Percentiles rank a stretch among this genome's conserved stretches.
Conservation (phyloP, 2,329 filamentous ascomycete genomes). For the Apiospora malaysiana region DNA sequence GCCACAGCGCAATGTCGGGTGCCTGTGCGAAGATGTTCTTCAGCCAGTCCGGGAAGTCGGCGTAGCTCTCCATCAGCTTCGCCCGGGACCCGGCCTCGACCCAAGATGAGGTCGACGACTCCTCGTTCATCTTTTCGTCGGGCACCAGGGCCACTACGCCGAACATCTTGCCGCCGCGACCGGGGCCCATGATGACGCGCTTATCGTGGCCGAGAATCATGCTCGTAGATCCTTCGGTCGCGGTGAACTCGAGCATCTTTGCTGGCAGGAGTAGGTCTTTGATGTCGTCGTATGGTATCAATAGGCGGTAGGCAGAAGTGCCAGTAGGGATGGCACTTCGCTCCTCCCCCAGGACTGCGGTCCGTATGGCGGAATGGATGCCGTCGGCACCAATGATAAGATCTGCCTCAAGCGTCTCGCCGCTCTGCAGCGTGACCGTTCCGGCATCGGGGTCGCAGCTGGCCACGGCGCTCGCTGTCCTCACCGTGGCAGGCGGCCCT, state of each 20-base stretch:
- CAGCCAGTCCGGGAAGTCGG: constrained; percentile 49
- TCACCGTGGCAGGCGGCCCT: constrained; percentile 35
- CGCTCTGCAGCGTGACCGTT: constrained; percentile 41
- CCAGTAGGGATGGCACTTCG: constrained; percentile 41
- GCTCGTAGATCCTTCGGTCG: constrained; percentile 46
- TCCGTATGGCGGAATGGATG: constrained; percentile 32
- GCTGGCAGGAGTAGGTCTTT: constrained; percentile 27
- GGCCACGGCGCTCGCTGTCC: constrained; percentile 33
- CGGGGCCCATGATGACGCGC: constrained; percentile 53
- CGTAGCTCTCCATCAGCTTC: constrained; percentile 46
- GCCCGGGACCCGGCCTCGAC: constrained; percentile 42
- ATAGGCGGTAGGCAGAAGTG: constrained; percentile 46
- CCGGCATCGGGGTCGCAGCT: constrained; percentile 49
- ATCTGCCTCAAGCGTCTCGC: constrained; percentile 37
- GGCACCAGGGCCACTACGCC: constrained; percentile 52
- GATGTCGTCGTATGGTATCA: constrained; percentile 31
- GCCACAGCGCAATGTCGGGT: constrained; percentile 48
- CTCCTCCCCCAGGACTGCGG: constrained; percentile 27
- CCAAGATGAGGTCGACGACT: constrained; percentile 43
- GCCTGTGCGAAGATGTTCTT: constrained; percentile 39
- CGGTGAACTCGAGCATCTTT: constrained; percentile 38
- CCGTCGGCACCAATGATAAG: constrained; percentile 46
- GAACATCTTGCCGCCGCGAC: constrained; percentile 46
- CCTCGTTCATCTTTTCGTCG: constrained; percentile 47
- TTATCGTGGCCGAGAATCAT: constrained; percentile 51